These are phyloP conservation scores for barley (Hordeum vulgare) DNA, from an alignment of 176 grass and related monocot species.

Conservation along the genomic window DNA sequence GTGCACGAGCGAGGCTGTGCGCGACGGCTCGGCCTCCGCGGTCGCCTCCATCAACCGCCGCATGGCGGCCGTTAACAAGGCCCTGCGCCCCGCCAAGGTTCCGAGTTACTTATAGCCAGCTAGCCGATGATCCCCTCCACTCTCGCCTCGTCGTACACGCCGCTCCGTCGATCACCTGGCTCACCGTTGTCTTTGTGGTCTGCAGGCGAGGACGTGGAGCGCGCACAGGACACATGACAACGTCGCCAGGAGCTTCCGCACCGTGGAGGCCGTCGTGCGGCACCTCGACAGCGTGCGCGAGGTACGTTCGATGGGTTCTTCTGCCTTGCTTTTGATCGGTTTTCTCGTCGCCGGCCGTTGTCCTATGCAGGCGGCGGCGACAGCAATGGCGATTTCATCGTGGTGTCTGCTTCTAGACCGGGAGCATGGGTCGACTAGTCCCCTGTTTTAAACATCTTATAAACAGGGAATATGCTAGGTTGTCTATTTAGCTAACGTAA, in stretches of 20 bases:
- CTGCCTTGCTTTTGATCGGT: neutral
- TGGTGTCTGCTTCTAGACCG: neutral
- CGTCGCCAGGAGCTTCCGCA: neutral
- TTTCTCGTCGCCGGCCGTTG: neutral
- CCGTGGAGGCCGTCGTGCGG: neutral
- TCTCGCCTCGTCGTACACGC: neutral
- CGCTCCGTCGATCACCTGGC: neutral
- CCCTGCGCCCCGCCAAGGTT: conserved; percentile 10
- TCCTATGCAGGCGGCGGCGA: neutral
- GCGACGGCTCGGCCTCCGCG: neutral
- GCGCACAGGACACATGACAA: neutral
- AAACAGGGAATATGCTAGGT: too few relatives aligned
- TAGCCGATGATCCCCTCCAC: neutral
- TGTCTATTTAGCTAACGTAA: too few relatives aligned
- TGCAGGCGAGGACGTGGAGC: neutral
- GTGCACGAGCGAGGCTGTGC: neutral
- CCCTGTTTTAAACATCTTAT: too few relatives aligned
- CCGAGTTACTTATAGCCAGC: neutral
- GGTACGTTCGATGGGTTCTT: neutral
- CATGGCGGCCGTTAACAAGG: conserved; percentile 9
- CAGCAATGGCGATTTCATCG: neutral
- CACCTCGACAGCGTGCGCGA: neutral
- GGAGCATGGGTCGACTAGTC: neutral
- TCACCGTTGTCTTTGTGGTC: neutral
- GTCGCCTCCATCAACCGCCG: neutral